phyloP scores from a whole-genome alignment of 345 rosid genomes.

The Clausena lansium region DNA sequence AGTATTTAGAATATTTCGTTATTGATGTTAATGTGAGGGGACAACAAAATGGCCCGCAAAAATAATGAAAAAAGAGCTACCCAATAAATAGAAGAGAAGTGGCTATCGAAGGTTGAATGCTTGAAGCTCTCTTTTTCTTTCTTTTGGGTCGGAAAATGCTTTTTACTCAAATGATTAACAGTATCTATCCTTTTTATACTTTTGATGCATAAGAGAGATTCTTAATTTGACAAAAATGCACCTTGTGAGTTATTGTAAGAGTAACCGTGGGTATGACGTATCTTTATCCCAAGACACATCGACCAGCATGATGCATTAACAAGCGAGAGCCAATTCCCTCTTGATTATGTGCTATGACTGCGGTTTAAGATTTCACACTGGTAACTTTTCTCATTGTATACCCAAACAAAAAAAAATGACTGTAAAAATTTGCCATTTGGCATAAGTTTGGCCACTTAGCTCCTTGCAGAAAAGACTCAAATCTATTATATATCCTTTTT shows the following conservation, averaged over 20 bases:
- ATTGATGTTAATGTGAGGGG: no score
- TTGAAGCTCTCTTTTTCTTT: neutral
- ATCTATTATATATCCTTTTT: no score
- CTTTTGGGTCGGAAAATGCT: conserved; percentile 16
- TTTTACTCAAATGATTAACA: conserved; percentile 16
- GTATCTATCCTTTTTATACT: conserved; percentile 13
- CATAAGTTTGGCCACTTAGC: neutral
- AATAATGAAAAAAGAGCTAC: neutral
- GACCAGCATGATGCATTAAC: neutral
- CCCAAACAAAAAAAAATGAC: neutral
- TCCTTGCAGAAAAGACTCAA: no score
- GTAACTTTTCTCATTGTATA: conserved; percentile 1
- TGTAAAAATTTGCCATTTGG: neutral
- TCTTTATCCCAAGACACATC: neutral
- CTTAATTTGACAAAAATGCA: neutral
- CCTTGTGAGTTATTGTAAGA: neutral
- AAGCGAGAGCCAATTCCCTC: neutral
- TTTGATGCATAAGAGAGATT: conserved; percentile 16
- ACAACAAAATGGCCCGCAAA: neutral
- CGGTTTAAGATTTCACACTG: neutral
- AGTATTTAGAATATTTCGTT: no score
- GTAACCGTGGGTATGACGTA: neutral
- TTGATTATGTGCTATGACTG: neutral
- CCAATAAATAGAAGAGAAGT: neutral
- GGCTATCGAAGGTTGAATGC: neutral